These are phyloP conservation scores for Pyracantha coccinea DNA, from an alignment of 331 rosid species.

Conservation along the genomic window DNA sequence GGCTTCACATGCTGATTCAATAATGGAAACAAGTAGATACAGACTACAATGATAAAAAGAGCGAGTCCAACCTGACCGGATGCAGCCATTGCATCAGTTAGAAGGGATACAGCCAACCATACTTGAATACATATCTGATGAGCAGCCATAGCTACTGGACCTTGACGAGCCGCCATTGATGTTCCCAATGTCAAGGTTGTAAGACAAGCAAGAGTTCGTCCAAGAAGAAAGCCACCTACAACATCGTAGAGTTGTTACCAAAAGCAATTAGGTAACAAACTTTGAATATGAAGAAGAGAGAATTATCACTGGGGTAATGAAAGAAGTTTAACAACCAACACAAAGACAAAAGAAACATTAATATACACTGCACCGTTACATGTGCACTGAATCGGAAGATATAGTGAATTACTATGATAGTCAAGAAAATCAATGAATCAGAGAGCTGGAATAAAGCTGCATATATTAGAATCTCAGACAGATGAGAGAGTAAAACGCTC, in stretches of 20 bases:
- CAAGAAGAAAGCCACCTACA: slow-evolving; percentile 88
- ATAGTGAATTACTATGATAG: not conserved
- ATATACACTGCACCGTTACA: not conserved
- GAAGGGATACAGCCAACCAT: slow-evolving; percentile 96
- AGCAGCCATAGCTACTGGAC: slow-evolving; percentile 98
- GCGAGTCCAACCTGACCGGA: slow-evolving; percentile 65
- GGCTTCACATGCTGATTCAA: not conserved
- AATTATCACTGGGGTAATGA: not conserved
- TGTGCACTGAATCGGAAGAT: not conserved
- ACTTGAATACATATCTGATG: slow-evolving; percentile 98
- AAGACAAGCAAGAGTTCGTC: slow-evolving; percentile 88
- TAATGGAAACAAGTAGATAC: not conserved
- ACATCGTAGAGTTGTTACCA: slow-evolving; percentile 18
- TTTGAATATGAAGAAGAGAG: not conserved
- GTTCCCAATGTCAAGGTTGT: slow-evolving; percentile 84
- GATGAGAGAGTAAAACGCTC: not conserved
- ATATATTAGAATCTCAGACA: not conserved
- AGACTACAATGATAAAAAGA: slow-evolving; percentile 3
- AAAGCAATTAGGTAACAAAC: not conserved
- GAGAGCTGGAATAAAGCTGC: not conserved
- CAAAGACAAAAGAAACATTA: not conserved
- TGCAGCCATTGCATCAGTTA: slow-evolving; percentile 79
- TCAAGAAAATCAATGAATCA: not conserved
- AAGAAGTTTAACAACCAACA: not conserved
- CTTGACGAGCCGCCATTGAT: slow-evolving; percentile 94